Conservation (phyloP, 78 protist genomes). For the Dictyostelium firmibasis region DNA sequence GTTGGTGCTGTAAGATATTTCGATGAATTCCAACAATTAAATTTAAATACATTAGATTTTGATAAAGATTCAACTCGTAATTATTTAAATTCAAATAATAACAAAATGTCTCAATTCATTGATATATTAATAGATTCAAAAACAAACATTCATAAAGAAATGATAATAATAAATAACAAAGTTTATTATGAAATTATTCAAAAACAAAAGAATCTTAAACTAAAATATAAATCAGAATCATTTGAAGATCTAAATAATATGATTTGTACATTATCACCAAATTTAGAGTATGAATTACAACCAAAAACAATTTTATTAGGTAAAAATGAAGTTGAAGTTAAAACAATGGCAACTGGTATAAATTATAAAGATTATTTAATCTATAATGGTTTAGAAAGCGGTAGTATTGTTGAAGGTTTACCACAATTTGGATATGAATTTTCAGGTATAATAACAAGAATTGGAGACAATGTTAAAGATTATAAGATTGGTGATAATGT, state of each 20-base stretch:
- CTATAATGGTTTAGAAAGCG: conserved; percentile 10
- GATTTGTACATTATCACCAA: background rate
- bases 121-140: background rate
- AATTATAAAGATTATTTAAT: conserved; percentile 40
- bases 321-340: conserved; percentile 25
- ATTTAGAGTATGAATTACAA: background rate
- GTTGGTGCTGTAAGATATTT: conserved; percentile 17
- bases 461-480: conserved; percentile 4
- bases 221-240: background rate
- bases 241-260: background rate
- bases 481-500: conserved; percentile 3
- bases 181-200: background rate
- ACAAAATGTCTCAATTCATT: background rate
- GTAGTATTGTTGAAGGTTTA: background rate
- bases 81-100: background rate
- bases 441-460: conserved; percentile 2
- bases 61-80: background rate
- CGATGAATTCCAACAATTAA: background rate
- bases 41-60: background rate
- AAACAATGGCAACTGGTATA: conserved; percentile 33
- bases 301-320: background rate
- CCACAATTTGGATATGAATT: background rate
- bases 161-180: background rate
- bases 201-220: background rate
- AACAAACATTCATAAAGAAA: background rate